Evolutionary conservation across 345 rosid species (phyloP), one percentile per base, ranked within the genome.

Genomic region (Eucalyptus shirleyi): DNA sequence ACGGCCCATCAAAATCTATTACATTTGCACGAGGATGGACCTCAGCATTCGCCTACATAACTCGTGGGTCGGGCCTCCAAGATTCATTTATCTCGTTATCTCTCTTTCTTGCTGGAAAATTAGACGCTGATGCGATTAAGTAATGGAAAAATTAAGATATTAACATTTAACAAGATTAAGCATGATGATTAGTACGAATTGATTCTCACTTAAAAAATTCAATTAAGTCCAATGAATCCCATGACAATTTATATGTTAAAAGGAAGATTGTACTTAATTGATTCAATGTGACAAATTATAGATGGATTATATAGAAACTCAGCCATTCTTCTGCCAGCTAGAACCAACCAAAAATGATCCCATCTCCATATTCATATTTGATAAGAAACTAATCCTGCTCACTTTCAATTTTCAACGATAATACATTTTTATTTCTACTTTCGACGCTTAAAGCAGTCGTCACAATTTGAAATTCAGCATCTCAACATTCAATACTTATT

Each of bases 371-470:
- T n/a, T 6, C 69, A 28, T 28, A 15, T n/a, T 30, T 30, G 34
- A 13, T 62, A 62, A 62, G 69, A 62, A 62, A 62, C 34, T 30
- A 62, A 62, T 62, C 32, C 9, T 28, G 3, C 15, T 12, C 69
- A 56, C 62, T 56, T 1, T 28, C 18, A 3, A 62, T 62, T 28
- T 62, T 62, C 4, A 28, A 28, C 1, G 1, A 62, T 28, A 2
- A 13, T 12, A 28, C 18, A n/a, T 65, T 65, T 65, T 16, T n/a
- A n/a, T n/a, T 15, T 7, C 77, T 65, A 65, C 12, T 65, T n/a
- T 32, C 3, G 3, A 15, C 6, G 18, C 11, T 65, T 65, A n/a
- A 15, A 13, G 10, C 3, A 7, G 1, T 8, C 6, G 0, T 56
- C 30, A 23, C 30, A 23, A 56, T 1, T 65, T 32, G 40, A 65